These are phyloP conservation scores for Aspergillus heteromorphus DNA, from an alignment of 495 filamentous ascomycete species.

Conservation along the genomic window DNA sequence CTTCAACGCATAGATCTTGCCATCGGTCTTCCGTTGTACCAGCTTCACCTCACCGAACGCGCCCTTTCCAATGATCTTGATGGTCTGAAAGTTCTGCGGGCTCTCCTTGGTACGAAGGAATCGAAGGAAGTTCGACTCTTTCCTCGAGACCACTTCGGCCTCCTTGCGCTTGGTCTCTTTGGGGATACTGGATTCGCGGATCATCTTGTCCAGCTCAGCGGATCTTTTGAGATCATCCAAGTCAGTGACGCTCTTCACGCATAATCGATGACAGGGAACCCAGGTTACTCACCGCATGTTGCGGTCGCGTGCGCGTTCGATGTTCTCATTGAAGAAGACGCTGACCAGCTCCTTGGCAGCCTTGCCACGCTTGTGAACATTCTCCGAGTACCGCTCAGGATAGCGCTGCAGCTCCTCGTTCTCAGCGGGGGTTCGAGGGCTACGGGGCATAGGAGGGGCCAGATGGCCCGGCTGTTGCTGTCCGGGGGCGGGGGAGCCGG, in stretches of 20 bases:
- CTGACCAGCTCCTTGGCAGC: constrained; percentile 59
- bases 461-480: constrained; percentile 60
- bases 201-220: constrained; percentile 79
- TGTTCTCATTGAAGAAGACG: constrained; percentile 94
- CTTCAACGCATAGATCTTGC: constrained; percentile 97
- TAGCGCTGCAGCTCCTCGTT: constrained; percentile 59
- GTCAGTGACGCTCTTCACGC: background rate
- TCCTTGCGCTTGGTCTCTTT: constrained; percentile 71
- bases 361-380: constrained; percentile 71
- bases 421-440: constrained; percentile 36
- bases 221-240: constrained; percentile 50
- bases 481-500: constrained; percentile 54
- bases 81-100: constrained; percentile 86
- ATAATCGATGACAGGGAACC: background rate
- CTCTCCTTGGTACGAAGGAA: constrained; percentile 90
- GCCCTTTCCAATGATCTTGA: constrained; percentile 98
- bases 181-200: constrained; percentile 66
- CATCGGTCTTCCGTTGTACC: constrained; percentile 92
- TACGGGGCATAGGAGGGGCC: constrained; percentile 57
- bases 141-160: constrained; percentile 68
- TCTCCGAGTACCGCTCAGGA: constrained; percentile 71
- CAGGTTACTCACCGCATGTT: constrained; percentile 68
- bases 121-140: constrained; percentile 86
- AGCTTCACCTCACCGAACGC: constrained; percentile 98
- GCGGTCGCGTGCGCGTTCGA: constrained; percentile 82